phyloP scores from a whole-genome alignment of 345 rosid species.

The Pistacia integerrima region DNA sequence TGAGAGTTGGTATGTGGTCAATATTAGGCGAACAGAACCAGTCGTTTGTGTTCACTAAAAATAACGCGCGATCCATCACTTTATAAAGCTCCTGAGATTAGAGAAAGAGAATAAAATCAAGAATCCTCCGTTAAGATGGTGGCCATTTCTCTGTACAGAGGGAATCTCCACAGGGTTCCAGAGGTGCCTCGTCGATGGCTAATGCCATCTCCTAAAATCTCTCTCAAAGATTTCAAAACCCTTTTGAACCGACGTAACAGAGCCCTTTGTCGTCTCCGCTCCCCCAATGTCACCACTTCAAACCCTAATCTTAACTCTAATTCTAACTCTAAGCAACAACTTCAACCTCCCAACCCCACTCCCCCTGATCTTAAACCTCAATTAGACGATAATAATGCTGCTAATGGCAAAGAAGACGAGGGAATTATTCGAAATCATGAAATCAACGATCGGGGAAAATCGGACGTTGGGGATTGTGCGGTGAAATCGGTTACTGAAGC shows the following conservation, averaged over 20 bases:
- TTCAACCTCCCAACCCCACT: neutral
- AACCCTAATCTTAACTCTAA: constrained; percentile 16
- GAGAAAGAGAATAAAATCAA: neutral
- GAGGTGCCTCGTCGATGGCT: constrained; percentile 80
- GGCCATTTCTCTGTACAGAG: constrained; percentile 89
- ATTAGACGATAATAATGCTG: constrained; percentile 16
- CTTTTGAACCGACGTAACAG: constrained; percentile 66
- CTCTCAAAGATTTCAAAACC: constrained; percentile 63
- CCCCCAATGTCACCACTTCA: constrained; percentile 25
- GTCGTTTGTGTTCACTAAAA: neutral
- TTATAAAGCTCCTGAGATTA: too few relatives aligned
- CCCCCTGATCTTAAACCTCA: constrained; percentile 23
- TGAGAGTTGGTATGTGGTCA: too few relatives aligned
- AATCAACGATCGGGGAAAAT: constrained; percentile 20
- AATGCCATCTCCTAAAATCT: constrained; percentile 60
- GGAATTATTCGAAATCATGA: constrained; percentile 19
- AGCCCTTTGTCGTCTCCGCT: constrained; percentile 58
- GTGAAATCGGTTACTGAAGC: constrained; percentile 11
- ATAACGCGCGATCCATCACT: neutral
- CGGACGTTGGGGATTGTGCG: constrained; percentile 24
- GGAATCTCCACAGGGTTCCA: constrained; percentile 83
- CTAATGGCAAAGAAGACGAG: constrained; percentile 6
- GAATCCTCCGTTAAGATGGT: constrained; percentile 46
- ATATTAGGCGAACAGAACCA: neutral
- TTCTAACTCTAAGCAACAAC: constrained; percentile 7